These are phyloP conservation scores for Coemansia sp. DNA, from an alignment of 192 early-diverging fungal species.

Conservation along the genomic window DNA sequence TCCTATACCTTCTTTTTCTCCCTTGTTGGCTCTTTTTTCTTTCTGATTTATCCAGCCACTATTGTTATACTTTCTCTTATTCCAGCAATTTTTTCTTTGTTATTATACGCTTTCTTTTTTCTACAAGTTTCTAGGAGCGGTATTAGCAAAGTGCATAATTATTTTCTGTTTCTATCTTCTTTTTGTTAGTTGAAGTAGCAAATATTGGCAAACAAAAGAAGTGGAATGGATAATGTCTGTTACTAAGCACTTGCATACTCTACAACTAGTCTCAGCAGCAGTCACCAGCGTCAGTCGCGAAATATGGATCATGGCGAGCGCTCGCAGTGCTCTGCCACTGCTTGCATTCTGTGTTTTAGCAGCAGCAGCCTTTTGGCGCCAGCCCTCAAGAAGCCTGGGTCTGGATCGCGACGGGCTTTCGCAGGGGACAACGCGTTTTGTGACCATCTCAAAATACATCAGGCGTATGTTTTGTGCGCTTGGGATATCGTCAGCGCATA, in stretches of 20 bases:
- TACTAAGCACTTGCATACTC: conserved; percentile 6
- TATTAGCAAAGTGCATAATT: not conserved
- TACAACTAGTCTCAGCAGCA: conserved; percentile 4
- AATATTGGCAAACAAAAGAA: conserved; percentile 1
- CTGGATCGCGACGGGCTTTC: not conserved
- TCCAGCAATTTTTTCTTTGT: not conserved
- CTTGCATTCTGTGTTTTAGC: conserved; percentile 6
- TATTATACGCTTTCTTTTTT: not conserved
- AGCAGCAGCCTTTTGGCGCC: conserved; percentile 7
- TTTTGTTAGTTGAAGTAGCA: not conserved
- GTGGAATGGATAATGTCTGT: conserved; percentile 8
- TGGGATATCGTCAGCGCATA: not conserved
- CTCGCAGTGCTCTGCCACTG: conserved; percentile 17
- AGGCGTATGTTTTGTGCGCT: not conserved
- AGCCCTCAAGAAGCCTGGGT: not conserved
- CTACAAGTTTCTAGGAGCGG: not conserved
- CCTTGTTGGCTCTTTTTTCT: conserved; percentile 4
- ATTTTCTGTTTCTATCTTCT: not conserved
- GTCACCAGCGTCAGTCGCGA: conserved; percentile 5
- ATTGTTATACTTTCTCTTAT: conserved; percentile 1
- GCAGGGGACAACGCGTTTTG: not conserved
- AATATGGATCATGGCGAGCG: conserved; percentile 24
- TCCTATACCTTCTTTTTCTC: not conserved
- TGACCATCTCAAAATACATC: not conserved
- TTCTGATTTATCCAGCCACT: conserved; percentile 5